These are phyloP conservation scores for Cucurbita ficifolia DNA, from an alignment of 306 rosid species.

Conservation along the genomic window DNA sequence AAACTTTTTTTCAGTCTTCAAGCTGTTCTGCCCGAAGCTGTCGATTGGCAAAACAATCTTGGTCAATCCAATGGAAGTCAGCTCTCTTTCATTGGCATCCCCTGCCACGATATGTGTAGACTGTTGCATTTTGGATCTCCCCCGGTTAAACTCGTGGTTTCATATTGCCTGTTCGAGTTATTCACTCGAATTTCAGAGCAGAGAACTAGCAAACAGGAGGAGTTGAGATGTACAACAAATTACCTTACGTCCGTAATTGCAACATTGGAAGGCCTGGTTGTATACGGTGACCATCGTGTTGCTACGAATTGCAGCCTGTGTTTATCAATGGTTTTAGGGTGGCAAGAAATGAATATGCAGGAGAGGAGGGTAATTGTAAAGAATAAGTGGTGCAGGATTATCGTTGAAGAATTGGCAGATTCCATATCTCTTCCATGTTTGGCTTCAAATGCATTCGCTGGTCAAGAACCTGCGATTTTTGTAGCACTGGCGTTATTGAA, in stretches of 20 bases:
- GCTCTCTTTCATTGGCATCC: slow-evolving; percentile 44
- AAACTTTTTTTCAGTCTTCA: slow-evolving; percentile 36
- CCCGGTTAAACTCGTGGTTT: slow-evolving; percentile 47
- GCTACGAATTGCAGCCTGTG: slow-evolving; percentile 65
- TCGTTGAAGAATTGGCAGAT: slow-evolving; percentile 63
- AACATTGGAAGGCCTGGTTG: slow-evolving; percentile 58
- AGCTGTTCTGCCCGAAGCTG: slow-evolving; percentile 40
- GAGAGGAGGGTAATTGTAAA: slow-evolving; percentile 22
- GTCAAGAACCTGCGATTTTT: slow-evolving; percentile 43
- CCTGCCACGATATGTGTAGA: slow-evolving; percentile 72
- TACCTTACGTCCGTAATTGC: slow-evolving; percentile 51
- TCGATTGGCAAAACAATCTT: slow-evolving; percentile 67
- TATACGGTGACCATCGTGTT: slow-evolving; percentile 47
- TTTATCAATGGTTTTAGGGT: slow-evolving; percentile 44
- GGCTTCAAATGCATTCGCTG: slow-evolving; percentile 36
- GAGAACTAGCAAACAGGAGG: slow-evolving; percentile 30
- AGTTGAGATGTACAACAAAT: slow-evolving; percentile 27
- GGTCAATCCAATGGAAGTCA: slow-evolving; percentile 27
- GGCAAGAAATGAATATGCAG: slow-evolving; percentile 31
- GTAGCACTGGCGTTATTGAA: slow-evolving; percentile 47
- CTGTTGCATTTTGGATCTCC: slow-evolving; percentile 74
- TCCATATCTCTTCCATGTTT: slow-evolving; percentile 55
- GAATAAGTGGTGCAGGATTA: slow-evolving; percentile 59
- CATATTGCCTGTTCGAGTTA: slow-evolving; percentile 58
- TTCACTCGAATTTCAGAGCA: slow-evolving; percentile 52